Conservation (phyloP, 2,329 filamentous ascomycete species). For the Didymella exigua region DNA sequence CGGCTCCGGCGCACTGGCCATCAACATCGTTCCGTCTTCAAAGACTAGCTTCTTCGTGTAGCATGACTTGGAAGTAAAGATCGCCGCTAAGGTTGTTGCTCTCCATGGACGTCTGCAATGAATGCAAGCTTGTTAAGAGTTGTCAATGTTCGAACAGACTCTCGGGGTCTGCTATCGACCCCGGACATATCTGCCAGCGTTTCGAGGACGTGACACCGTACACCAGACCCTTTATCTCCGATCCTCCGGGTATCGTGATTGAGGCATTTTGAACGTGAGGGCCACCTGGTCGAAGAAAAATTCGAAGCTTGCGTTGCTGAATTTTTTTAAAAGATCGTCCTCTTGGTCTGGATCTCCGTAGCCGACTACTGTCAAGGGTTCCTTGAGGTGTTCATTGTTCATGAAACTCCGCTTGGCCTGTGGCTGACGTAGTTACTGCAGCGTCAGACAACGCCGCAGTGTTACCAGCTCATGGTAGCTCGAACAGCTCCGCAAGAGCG, state of each 20-base stretch:
- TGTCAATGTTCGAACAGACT: background rate
- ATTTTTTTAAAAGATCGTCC: background rate
- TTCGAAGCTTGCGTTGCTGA: background rate
- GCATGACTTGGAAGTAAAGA: background rate
- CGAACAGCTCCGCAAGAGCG: background rate
- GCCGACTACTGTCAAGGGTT: background rate
- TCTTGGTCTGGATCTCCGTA: background rate
- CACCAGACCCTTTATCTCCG: background rate
- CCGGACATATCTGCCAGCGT: background rate
- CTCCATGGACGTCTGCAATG: background rate
- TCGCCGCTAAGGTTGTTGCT: background rate
- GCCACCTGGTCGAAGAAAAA: too few species aligned
- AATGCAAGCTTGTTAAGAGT: background rate
- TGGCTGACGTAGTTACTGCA: conserved; percentile 3
- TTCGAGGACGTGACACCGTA: background rate
- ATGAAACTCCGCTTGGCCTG: background rate
- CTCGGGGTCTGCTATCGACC: background rate
- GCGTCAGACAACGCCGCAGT: background rate
- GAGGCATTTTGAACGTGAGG: background rate
- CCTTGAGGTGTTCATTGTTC: background rate
- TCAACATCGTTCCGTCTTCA: too few species aligned
- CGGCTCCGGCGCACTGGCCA: too few species aligned
- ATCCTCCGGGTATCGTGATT: background rate
- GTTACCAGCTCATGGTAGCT: background rate
- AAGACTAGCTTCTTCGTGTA: too few species aligned